Evolutionary conservation across 306 rosid genomes (phyloP), one percentile per base, ranked within the genome.

Genomic region (Vigna reflexopilosa): DNA sequence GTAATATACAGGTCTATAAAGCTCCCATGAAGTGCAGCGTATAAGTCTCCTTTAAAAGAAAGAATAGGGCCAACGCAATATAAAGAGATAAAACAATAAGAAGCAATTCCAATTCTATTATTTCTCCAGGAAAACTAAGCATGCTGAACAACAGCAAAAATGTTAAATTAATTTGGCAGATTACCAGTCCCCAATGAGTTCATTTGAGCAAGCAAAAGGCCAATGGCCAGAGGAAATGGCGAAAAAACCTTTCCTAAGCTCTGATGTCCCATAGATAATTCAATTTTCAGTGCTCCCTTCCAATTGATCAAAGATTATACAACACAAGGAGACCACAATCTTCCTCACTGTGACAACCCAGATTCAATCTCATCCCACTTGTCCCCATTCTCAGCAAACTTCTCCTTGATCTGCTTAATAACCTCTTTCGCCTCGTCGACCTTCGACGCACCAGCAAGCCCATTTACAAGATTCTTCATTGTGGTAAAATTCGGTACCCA

Each of bases 311-410:
- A 64, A 12, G 50, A 67, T 24, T 34, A 63, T 55, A 6, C 9
- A 80, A 65, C 65, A 1, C 16, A 80, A 58, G 16, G 19, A 79
- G 47, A 34, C 42, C 64, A 26, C 42, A 24, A 48, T 30, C 58
- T 47, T 81, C 79, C 24, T 85, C 77, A 86, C 79, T 83, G 86
- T 54, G 92, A 78, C 82, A 95, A 82, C 15, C 83, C 91, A 32
- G 93, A 88, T 85, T 92, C 97, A 66, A 92, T 36, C 69, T 88
- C 92, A 63, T 82, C 81, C 98, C 98, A 92, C 83, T 7, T 76
- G 13, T 88, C 90, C 30, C 57, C 84, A 61, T 77, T 87, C n/a
- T 0, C 87, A 1, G 87, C 2, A 55, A 91, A 86, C 77, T 73
- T 95, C 76, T 84, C 95, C 88, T 91, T 95, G 44, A 89, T 71